These are phyloP conservation scores for Colletotrichum acutatum DNA, from an alignment of 2,329 filamentous ascomycete species.

Conservation along the genomic window DNA sequence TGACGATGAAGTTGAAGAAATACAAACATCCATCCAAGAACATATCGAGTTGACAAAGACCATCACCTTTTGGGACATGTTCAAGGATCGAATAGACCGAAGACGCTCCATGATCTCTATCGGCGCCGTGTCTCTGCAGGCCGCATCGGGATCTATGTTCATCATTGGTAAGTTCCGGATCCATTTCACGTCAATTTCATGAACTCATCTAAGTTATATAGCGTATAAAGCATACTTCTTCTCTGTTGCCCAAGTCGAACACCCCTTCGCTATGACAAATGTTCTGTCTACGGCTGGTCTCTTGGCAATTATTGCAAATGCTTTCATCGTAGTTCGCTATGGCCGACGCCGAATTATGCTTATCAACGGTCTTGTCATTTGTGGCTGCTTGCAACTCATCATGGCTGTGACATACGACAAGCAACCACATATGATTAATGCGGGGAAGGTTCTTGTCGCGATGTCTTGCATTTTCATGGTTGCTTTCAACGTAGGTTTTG, in stretches of 20 bases:
- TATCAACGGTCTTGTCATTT: not conserved
- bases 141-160: not conserved
- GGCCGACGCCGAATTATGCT: not conserved
- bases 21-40: not conserved
- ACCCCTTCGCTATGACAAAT: not conserved
- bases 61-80: not conserved
- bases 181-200: not conserved
- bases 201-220: not conserved
- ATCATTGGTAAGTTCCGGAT: not conserved
- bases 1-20: not conserved
- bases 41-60: not conserved
- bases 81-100: not conserved
- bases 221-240: not conserved
- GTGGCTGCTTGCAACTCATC: not conserved
- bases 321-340: not conserved
- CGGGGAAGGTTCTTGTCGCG: not conserved
- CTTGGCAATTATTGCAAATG: not conserved
- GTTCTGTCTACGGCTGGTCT: not conserved
- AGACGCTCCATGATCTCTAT: not conserved
- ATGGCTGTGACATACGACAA: not conserved
- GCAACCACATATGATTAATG: not conserved
- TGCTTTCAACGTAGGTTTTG: not conserved
- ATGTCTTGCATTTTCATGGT: not conserved
- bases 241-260: not conserved
- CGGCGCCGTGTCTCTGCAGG: not conserved